phyloP scores from a whole-genome alignment of 148 eudicot species.

The Cornus florida region DNA sequence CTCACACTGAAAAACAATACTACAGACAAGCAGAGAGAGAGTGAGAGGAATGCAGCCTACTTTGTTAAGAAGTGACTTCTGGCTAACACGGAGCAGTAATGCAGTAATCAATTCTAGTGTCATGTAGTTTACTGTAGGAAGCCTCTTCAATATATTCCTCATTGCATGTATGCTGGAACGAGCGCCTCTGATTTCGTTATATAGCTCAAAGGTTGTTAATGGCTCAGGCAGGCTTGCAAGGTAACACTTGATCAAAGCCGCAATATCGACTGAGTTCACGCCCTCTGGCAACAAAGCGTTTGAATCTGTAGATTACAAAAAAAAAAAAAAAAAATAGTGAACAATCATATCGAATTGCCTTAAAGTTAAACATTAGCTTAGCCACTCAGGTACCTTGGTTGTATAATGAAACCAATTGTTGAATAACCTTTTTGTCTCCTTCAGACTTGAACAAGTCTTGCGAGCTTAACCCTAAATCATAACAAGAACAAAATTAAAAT shows the following conservation, averaged over 20 bases:
- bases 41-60: constrained; percentile 24
- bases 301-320: constrained; percentile 49
- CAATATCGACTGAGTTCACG: constrained; percentile 66
- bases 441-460: constrained; percentile 78
- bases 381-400: constrained; percentile 63
- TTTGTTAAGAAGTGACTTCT: constrained; percentile 94
- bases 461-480: constrained; percentile 62
- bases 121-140: constrained; percentile 92
- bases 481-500: not conserved
- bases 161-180: constrained; percentile 67
- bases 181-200: constrained; percentile 68
- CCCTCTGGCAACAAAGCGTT: constrained; percentile 77
- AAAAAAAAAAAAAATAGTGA: not conserved
- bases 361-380: constrained; percentile 6
- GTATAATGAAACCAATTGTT: constrained; percentile 74
- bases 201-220: constrained; percentile 63
- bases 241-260: constrained; percentile 81
- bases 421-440: constrained; percentile 79
- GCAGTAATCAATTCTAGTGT: constrained; percentile 89
- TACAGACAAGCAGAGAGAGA: not conserved
- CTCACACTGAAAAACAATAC: not conserved
- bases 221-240: constrained; percentile 96
- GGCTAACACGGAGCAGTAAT: constrained; percentile 81
- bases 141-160: constrained; percentile 76
- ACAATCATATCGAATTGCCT: not conserved